These are phyloP conservation scores for Blepharisma stoltei DNA, from an alignment of 73 alveolate species.

Conservation along the genomic window DNA sequence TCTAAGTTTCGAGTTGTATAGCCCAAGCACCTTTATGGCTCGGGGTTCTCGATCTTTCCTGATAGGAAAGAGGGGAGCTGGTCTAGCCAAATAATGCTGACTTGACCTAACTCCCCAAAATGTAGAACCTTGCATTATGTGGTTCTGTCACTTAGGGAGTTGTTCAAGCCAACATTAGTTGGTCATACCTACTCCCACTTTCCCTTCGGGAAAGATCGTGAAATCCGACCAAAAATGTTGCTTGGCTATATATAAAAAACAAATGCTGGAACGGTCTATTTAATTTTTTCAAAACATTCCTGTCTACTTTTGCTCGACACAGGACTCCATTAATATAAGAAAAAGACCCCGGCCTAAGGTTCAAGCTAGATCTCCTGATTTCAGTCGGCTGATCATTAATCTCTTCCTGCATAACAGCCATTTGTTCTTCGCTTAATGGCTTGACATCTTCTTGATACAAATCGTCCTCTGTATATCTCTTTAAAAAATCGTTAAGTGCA, in stretches of 20 bases:
- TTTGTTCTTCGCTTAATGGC: conserved; percentile 32
- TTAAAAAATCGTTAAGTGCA: conserved; percentile 29
- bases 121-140: no score
- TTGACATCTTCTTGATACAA: neutral
- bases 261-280: neutral
- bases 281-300: neutral
- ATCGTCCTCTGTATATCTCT: conserved; percentile 21
- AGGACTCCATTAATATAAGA: neutral
- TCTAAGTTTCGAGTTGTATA: conserved; percentile 14
- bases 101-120: no score
- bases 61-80: no score
- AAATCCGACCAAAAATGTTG: no score
- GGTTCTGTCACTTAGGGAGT: no score
- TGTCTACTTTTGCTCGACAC: neutral
- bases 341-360: neutral
- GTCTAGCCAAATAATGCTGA: no score
- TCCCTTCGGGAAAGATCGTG: no score
- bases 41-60: no score
- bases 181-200: no score
- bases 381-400: neutral
- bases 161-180: no score
- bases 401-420: conserved; percentile 1
- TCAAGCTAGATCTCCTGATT: neutral
- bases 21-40: conserved; percentile 10
- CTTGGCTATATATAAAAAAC: no score